Base-by-base conservation (phyloP, 2,329 filamentous ascomycete species). In the Triangularia setosa region DNA sequence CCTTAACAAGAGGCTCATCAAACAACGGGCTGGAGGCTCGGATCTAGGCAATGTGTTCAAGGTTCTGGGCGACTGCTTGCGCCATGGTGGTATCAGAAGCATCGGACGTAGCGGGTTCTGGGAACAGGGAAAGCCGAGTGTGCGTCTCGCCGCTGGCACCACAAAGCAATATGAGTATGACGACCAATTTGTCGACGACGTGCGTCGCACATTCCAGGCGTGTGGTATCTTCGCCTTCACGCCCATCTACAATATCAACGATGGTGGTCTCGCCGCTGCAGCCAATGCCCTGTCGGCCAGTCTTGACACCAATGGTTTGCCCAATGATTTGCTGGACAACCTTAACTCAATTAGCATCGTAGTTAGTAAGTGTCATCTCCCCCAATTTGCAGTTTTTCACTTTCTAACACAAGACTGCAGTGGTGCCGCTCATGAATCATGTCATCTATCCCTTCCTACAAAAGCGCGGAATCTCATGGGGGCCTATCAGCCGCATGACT, bases 131-230 rank as follows among this genome's bases (percentile, higher is more conserved):
- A 86, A 86, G 78, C 85, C 85, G 5, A 83, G 79, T 69, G 74
- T 79, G 52, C 79, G 85, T 33, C 75, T 75, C n/a, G 79, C 80
- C 9, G 74, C 74, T 7, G 77, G 78, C 62, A 80, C 74, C n/a
- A 68, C 63, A 66, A 67, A 72, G 61, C 81, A 69, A 75, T 80
- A n/a, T 0, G 87, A 82, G 82, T 69, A 69, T 21, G 88, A 90
- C 65, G 87, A 90, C 69, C 81, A 82, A 18, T 90, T 87, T 80
- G 86, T 90, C 40, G 87, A 88, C 71, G 85, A 89, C 69, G 84
- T 89, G 35, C 79, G 80, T 61, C 84, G 86, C 72, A 85, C 85
- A 14, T 78, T 86, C 69, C 79, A 83, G 67, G 84, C 84, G 11
- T 85, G 83, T 64, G 85, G 87, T n/a, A 90, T 86, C 72, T 77